Conservation (phyloP, 1,284 basidiomycete species). For the Pisolithus thermaeus region DNA sequence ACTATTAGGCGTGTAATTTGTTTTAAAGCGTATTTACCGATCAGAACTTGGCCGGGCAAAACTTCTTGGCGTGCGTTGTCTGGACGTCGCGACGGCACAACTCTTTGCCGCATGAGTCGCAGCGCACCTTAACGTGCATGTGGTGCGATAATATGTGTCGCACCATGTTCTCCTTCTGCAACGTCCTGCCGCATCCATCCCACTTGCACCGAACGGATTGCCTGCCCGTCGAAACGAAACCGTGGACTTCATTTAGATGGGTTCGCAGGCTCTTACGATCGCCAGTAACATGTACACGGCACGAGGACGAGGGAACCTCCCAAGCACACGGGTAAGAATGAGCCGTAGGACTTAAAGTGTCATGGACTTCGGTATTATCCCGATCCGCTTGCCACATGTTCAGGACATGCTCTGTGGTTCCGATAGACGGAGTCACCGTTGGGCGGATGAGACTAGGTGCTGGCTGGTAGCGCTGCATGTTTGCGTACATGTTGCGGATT, state of each 20-base stretch:
- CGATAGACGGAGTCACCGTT: not conserved
- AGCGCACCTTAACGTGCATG: not conserved
- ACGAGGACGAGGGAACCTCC: not conserved
- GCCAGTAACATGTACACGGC: constrained; percentile 14
- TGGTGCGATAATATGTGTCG: not conserved
- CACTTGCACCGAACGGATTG: not conserved
- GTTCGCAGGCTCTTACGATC: constrained; percentile 4
- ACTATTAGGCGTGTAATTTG: not conserved
- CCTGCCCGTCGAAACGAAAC: not conserved
- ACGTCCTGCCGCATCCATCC: not conserved
- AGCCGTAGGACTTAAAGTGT: not conserved
- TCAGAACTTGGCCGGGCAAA: not conserved
- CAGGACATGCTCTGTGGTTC: not conserved
- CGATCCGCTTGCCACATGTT: not conserved
- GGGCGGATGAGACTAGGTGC: not conserved
- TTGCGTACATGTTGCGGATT: not conserved
- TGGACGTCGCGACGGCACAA: not conserved
- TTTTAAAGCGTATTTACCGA: not conserved
- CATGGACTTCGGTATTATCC: not conserved
- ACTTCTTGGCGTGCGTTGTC: not conserved
- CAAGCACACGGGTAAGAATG: not conserved
- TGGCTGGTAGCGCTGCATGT: not conserved
- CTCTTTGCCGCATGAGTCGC: not conserved
- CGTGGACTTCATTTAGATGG: not conserved
- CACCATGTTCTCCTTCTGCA: not conserved